phyloP scores from a whole-genome alignment of 768 basidiomycete species.

The Dacryopinax primogenitus region DNA sequence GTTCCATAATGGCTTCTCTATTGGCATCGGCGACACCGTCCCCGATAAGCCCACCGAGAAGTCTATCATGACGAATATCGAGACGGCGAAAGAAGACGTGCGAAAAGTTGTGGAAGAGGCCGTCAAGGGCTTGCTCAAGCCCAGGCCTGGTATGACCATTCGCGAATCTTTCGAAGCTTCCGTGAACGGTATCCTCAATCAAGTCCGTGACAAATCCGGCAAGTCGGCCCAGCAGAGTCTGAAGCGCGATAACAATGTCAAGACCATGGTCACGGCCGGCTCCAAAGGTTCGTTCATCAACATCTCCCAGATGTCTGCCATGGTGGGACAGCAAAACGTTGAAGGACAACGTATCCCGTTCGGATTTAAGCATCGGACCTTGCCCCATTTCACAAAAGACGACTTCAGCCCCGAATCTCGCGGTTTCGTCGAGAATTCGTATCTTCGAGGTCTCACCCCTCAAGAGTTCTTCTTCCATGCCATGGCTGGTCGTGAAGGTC shows the following conservation, averaged over 20 bases:
- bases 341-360: slow-evolving; percentile 98
- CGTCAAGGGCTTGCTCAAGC: slow-evolving; percentile 72
- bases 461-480: slow-evolving; percentile 99
- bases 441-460: slow-evolving; percentile 87
- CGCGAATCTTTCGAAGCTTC: slow-evolving; percentile 94
- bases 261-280: slow-evolving; percentile 99
- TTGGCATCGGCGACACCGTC: slow-evolving; percentile 97
- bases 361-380: slow-evolving; percentile 89
- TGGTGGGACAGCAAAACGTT: slow-evolving; percentile 96
- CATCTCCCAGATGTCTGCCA: slow-evolving; percentile 99
- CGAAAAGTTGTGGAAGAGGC: slow-evolving; percentile 66
- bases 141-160: slow-evolving; percentile 95
- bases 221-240: slow-evolving; percentile 92
- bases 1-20: slow-evolving; percentile 97
- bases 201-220: slow-evolving; percentile 90
- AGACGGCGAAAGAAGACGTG: slow-evolving; percentile 69
- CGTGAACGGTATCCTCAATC: slow-evolving; percentile 82
- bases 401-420: slow-evolving; percentile 96
- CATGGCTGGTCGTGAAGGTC: slow-evolving; percentile 97
- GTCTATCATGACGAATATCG: slow-evolving; percentile 70
- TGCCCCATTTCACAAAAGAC: slow-evolving; percentile 97
- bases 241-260: slow-evolving; percentile 99
- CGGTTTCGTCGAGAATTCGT: slow-evolving; percentile 98
- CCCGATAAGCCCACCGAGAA: slow-evolving; percentile 82
- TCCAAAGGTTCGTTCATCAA: slow-evolving; percentile 99